Conservation (phyloP, 2,329 filamentous ascomycete genomes). For the Pseudopithomyces chartarum region DNA sequence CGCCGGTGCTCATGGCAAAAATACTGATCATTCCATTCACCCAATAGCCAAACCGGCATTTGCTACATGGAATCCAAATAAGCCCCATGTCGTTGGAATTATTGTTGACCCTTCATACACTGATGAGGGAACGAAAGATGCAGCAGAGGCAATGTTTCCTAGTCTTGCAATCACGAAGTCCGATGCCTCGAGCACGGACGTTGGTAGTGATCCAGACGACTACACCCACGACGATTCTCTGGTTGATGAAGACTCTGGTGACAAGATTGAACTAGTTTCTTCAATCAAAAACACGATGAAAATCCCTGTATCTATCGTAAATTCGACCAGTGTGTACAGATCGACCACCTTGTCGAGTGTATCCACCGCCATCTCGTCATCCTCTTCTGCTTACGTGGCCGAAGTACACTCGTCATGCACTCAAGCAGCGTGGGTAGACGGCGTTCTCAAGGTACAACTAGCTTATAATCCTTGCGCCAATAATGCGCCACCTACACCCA, state of each 20-base stretch:
- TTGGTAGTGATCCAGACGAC: too few species aligned
- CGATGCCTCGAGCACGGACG: neutral
- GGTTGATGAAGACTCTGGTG: too few species aligned
- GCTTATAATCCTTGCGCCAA: neutral
- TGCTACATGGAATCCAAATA: conserved; percentile 18
- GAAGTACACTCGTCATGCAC: neutral
- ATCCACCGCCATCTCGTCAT: neutral
- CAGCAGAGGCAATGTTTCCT: neutral
- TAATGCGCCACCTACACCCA: neutral
- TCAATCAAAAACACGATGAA: too few species aligned
- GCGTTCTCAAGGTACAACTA: neutral
- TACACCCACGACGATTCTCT: too few species aligned
- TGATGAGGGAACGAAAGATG: neutral
- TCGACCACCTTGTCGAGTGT: neutral
- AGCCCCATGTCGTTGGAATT: conserved; percentile 9
- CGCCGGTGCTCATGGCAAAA: neutral
- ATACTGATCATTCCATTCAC: neutral
- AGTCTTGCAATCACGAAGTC: neutral
- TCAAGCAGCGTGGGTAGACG: conserved; percentile 4
- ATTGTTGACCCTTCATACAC: neutral
- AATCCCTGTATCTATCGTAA: too few species aligned
- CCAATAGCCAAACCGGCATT: neutral
- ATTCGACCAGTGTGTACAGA: too few species aligned
- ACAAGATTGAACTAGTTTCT: too few species aligned
- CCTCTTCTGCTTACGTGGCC: neutral